Percentiles rank a stretch among this genome's conserved stretches.
Conservation (phyloP, 768 basidiomycete species). For the Leccinum boreale region DNA sequence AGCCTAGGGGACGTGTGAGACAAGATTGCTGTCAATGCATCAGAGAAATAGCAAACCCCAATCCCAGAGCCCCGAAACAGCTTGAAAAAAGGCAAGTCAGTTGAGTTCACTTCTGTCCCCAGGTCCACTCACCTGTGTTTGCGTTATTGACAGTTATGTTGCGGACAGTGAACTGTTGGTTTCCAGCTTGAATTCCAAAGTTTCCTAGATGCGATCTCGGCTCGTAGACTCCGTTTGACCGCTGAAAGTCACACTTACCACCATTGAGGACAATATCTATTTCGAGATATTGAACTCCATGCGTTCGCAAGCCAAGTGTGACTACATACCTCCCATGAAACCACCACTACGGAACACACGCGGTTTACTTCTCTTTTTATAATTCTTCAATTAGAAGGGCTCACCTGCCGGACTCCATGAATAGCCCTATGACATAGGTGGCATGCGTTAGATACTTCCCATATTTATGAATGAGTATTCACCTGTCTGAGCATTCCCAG, state of each 20-base stretch:
- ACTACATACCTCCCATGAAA: slow-evolving; percentile 50
- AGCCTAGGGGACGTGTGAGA: slow-evolving; percentile 31
- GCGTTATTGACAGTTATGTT: slow-evolving; percentile 55
- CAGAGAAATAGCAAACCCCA: slow-evolving; percentile 33
- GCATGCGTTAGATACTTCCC: not conserved
- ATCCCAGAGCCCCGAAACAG: slow-evolving; percentile 35
- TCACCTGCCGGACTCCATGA: slow-evolving; percentile 73
- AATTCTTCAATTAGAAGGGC: not conserved
- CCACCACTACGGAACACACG: slow-evolving; percentile 33
- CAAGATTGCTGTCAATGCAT: not conserved
- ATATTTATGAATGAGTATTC: slow-evolving; percentile 5
- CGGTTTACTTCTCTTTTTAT: not conserved
- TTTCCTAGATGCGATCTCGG: slow-evolving; percentile 22
- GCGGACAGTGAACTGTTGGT: slow-evolving; percentile 74
- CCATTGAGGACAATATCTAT: slow-evolving; percentile 44
- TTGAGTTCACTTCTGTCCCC: not conserved
- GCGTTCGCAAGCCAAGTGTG: not conserved
- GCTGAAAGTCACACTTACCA: slow-evolving; percentile 15
- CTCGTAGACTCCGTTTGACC: not conserved
- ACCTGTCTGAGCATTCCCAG: slow-evolving; percentile 67
- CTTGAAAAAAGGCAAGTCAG: slow-evolving; percentile 12
- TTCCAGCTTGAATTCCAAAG: slow-evolving; percentile 70
- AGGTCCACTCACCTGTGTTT: slow-evolving; percentile 29
- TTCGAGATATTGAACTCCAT: not conserved
- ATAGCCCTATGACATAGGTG: slow-evolving; percentile 38